Evolutionary conservation across 352 stramenopile species (phyloP).

Genomic region (Globisporangium spiculum): DNA sequence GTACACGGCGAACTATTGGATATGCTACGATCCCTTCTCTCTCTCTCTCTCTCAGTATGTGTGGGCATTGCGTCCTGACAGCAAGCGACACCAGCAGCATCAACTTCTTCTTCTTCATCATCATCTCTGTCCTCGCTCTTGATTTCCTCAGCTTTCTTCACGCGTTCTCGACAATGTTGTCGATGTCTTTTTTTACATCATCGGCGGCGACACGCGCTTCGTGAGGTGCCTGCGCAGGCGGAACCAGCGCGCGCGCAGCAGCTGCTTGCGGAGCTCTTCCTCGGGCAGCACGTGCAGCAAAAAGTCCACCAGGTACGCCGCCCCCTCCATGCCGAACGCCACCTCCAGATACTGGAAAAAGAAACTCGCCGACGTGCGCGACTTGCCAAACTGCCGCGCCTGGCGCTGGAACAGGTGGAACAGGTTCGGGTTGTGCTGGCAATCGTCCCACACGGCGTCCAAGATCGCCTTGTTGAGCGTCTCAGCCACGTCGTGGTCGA

Average conservation of each 20-base stretch:
- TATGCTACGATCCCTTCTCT: neutral
- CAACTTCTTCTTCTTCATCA: neutral
- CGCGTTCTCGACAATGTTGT: neutral
- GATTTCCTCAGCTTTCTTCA: neutral
- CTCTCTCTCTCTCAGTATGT: neutral
- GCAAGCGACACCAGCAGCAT: neutral
- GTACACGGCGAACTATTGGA: neutral
- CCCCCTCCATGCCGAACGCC: conserved; percentile 71
- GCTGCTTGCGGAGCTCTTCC: conserved; percentile 52
- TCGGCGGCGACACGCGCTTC: conserved; percentile 46
- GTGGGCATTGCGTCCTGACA: neutral
- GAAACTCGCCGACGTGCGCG: conserved; percentile 41
- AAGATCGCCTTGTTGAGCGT: conserved; percentile 71
- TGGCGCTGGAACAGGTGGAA: conserved; percentile 83
- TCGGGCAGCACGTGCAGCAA: conserved; percentile 77
- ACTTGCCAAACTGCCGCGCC: conserved; percentile 73
- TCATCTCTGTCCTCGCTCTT: neutral
- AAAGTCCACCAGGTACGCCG: conserved; percentile 79
- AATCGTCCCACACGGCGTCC: conserved; percentile 83
- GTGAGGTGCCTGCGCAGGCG: conserved; percentile 59
- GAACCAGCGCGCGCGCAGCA: conserved; percentile 63
- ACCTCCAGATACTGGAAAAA: conserved; percentile 83
- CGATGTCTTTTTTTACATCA: conserved; percentile 1
- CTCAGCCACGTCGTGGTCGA: conserved; percentile 65
- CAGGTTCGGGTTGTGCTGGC: conserved; percentile 78